Evolutionary conservation across 257 asterid species (phyloP), one percentile per base, ranked within the genome.

Genomic region (Solanum raphanifolium): DNA sequence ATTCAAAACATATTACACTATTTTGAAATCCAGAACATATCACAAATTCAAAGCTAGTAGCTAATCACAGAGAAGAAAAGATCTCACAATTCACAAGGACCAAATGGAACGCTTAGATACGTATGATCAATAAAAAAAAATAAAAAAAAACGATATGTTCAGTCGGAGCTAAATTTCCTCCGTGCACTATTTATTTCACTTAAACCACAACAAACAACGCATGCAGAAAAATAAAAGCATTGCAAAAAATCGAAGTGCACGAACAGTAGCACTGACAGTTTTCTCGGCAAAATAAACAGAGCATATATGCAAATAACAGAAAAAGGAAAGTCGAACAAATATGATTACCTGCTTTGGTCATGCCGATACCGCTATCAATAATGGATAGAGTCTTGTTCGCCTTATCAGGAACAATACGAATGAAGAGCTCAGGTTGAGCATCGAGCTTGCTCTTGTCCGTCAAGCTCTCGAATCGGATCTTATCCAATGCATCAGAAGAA

Each of bases 371-470:
- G 66, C 98, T 95, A 21, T 95, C 98, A 31, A 94, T 93, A 41
- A 95, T 93, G 25, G 96, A 90, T 27, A 95, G 93, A 12, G 98
- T 95, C 90, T 93, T 95, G 88, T 92, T 95, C 32, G 86, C 94
- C 92, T 94, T 94, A 39, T 95, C 98, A 3, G 98, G 96, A 3
- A 94, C 96, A 27, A 95, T 36, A 7, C 98, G 93, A 39, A 94
- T 95, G 29, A 95, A 95, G 86, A 95, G 87, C 90, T 95, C 98
- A 27, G 98, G 98, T 89, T 95, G 98, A 3, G 93, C 94, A 85
- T 95, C 96, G 18, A 95, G 96, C 90, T 92, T 95, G 91, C 93
- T 94, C 93, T 94, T 95, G 36, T 95, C 98, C 7, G 98, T 95
- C 92, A 94, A 90, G 29, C 98, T 88, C 91, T 95, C 98, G 72